Base-by-base conservation (phyloP, 2,329 filamentous ascomycete species). In the Hypoxylon sp. region DNA sequence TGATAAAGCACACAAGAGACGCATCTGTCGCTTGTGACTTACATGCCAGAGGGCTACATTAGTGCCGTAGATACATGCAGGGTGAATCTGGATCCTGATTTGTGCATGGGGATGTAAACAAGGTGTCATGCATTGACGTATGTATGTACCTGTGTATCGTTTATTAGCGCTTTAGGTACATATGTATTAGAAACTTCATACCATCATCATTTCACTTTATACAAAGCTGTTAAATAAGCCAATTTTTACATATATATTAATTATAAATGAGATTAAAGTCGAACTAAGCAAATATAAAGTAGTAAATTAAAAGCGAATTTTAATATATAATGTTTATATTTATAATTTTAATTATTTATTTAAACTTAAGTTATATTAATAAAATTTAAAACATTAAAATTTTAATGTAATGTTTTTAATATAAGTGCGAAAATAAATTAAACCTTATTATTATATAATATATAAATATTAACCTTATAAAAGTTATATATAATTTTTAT, bases 21-120 rank as follows among this genome's bases (percentile, higher is more conserved):
- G 61, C 63, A 65, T 53, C 14, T 59, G 56, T 68, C 57, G 67
- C 59, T 64, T 39, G 60, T 68, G 56, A 55, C 63, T 70, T 64
- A 64, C 71, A 73, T 74, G 65, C 70, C 67, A 72, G 63, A 35
- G 54, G 33, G 33, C 51, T 67, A 65, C 66, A 63, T 67, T 68
- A 65, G 62, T 35, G 59, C 22, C 63, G 44, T 63, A 46, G 56
- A 44, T 55, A 47, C 42, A 62, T 64, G 65, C 61, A 68, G 14
- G 55, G 17, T 46, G 22, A 65, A 65, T 51, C 62, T n/a, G 53
- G 55, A 35, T 65, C 57, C 37, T 63, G 67, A 63, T 69, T 66
- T 51, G 63, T 48, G 44, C 55, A 59, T 56, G 37, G 11, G 9
- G 57, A 5, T 42, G 62, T 63, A 63, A 65, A 65, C 54, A 63